Percentiles rank a stretch among this genome's conserved stretches.
Conservation (phyloP, 2,329 filamentous ascomycete genomes). For the Lecanicillium sp. region DNA sequence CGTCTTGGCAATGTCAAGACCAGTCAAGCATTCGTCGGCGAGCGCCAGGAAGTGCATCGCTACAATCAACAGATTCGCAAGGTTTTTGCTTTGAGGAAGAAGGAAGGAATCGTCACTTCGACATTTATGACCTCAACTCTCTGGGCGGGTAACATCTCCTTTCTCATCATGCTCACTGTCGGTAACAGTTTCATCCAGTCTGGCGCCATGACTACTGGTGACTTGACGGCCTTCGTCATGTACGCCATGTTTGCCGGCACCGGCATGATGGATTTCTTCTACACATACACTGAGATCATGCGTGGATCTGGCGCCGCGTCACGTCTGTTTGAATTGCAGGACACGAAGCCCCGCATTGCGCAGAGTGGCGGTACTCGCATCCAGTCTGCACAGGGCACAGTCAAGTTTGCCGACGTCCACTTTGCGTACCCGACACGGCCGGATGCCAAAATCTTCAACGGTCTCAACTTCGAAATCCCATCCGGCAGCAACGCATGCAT, state of each 20-base stretch:
- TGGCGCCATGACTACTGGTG: slow-evolving; percentile 81
- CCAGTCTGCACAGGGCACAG: slow-evolving; percentile 75
- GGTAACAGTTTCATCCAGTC: slow-evolving; percentile 85
- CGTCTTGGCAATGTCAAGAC: slow-evolving; percentile 95
- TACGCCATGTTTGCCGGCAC: slow-evolving; percentile 84
- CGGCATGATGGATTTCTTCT: slow-evolving; percentile 87
- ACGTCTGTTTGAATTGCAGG: slow-evolving; percentile 90
- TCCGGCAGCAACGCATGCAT: slow-evolving; percentile 94
- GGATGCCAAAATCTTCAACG: slow-evolving; percentile 84
- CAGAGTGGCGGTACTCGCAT: slow-evolving; percentile 77
- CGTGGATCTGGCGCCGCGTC: slow-evolving; percentile 95
- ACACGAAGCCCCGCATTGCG: slow-evolving; percentile 77
- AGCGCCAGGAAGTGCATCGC: slow-evolving; percentile 79
- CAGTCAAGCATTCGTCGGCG: slow-evolving; percentile 91
- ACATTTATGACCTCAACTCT: slow-evolving; percentile 85
- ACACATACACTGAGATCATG: slow-evolving; percentile 98
- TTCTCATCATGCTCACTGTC: slow-evolving; percentile 81
- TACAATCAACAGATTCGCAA: slow-evolving; percentile 91
- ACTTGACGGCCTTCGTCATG: slow-evolving; percentile 96
- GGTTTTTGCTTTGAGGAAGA: slow-evolving; percentile 83
- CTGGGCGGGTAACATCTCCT: slow-evolving; percentile 93
- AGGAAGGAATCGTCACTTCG: slow-evolving; percentile 80
- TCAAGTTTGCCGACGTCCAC: slow-evolving; percentile 76
- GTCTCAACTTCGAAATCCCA: slow-evolving; percentile 83
- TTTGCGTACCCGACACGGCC: slow-evolving; percentile 94